Percentiles rank a stretch among this genome's conserved stretches.
phyloP scores from a whole-genome alignment of 108 stramenopile species.

The Nannochloropsis salina region DNA sequence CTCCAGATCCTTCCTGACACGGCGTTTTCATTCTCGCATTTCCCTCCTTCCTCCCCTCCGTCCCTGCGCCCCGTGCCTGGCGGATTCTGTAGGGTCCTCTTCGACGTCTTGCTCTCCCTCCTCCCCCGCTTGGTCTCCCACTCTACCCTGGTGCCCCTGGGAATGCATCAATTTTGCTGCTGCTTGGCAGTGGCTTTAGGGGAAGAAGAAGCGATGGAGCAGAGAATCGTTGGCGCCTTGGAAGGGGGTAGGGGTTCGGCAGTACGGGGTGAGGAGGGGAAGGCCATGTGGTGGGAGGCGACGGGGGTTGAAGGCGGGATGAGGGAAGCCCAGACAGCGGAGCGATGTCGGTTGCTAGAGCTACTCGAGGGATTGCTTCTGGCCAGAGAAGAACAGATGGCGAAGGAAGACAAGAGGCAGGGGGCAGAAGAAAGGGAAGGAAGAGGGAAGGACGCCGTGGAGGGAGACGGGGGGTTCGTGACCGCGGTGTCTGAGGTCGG shows the following conservation, averaged over 20 bases:
- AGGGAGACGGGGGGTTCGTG: background rate
- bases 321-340: background rate
- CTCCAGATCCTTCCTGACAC: background rate
- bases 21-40: background rate
- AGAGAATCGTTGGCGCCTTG: background rate
- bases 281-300: background rate
- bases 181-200: background rate
- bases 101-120: background rate
- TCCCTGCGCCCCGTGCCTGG: background rate
- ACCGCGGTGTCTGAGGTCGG: background rate
- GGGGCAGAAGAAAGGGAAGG: background rate
- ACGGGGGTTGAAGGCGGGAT: background rate
- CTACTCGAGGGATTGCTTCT: background rate
- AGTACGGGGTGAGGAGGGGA: too few species aligned
- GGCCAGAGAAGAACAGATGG: background rate
- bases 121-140: background rate
- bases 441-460: background rate
- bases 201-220: background rate
- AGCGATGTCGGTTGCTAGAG: background rate
- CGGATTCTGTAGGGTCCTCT: background rate
- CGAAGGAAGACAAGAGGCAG: background rate
- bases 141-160: background rate
- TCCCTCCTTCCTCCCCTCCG: background rate
- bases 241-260: background rate
- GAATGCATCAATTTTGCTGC: conserved; percentile 17